Evolutionary conservation across 495 filamentous ascomycete species (phyloP), one percentile per base, ranked within the genome.

Genomic region (Annulohypoxylon stygium): DNA sequence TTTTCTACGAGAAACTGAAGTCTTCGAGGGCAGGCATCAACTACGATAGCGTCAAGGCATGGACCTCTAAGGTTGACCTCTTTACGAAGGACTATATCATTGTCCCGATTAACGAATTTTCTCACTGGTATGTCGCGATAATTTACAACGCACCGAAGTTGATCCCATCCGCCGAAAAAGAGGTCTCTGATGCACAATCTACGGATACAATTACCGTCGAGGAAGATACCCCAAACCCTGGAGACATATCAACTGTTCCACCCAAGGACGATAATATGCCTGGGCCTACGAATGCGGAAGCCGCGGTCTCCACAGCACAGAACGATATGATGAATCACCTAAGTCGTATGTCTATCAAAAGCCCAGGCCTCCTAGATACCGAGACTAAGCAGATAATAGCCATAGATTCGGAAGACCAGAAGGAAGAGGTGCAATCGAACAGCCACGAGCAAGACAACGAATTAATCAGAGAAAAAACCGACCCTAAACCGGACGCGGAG

Each of bases 51-150:
- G 93, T 99, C 36, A 86, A 93, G 77, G 90, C 90, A 63, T 99
- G 96, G 96, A 98, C 97, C 0, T 82, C 92, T 6, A 93, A 89
- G 72, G 89, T 96, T 2, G 92, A 99, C 76, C 79, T 98, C 11
- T 93, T 98, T 75, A 87, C 86, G 26, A 93, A 93, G 69, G 93
- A 97, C 76, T 98, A 93, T 76, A 89, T 98, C 47, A 85, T 98
- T 4, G 92, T 99, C 14, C 96, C 96, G 0, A 92, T 99, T 78
- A 95, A 97, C 76, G 93, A 98, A 72, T 81, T 87, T 76, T 82
- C 83, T 18, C 96, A 99, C 78, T 99, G 96, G 96, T 98, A 96
- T 81, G 82, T 98, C 75, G 96, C 94, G 11, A 94, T 99, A 64
- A 97, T 98, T 36, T 97, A 93, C 88, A 97, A 98, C 75, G 86